These are phyloP conservation scores for Apiotrichum sp. DNA, from an alignment of 1,284 basidiomycete species.

Conservation along the genomic window DNA sequence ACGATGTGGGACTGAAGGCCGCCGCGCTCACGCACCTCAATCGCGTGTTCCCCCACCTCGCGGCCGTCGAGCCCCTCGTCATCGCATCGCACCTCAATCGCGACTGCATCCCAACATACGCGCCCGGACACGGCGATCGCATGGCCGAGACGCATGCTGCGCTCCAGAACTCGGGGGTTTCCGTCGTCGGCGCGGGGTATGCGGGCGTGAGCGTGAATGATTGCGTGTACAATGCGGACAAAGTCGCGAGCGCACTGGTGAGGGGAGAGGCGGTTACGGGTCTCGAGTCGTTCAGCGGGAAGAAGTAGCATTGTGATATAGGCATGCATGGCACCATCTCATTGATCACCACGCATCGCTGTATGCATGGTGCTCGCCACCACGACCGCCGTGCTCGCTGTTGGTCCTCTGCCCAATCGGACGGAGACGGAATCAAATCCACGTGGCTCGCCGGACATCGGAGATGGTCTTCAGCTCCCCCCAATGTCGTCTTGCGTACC, in stretches of 20 bases:
- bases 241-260: constrained; percentile 30
- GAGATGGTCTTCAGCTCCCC: too few species aligned
- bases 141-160: constrained; percentile 58
- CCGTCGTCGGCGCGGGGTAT: constrained; percentile 78
- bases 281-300: constrained; percentile 27
- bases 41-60: constrained; percentile 51
- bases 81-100: constrained; percentile 56
- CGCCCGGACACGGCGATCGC: constrained; percentile 65
- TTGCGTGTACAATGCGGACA: constrained; percentile 68
- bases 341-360: neutral
- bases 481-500: too few species aligned
- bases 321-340: neutral
- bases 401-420: neutral
- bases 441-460: neutral
- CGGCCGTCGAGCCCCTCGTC: constrained; percentile 47
- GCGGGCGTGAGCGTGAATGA: constrained; percentile 86
- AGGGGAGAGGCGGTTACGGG: constrained; percentile 32
- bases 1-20: constrained; percentile 24
- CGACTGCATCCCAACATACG: constrained; percentile 76
- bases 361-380: neutral
- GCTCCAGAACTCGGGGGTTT: constrained; percentile 55
- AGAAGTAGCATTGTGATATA: neutral
- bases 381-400: neutral
- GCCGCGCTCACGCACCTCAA: constrained; percentile 50
- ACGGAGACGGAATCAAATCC: neutral